Conservation (phyloP, 225 moss, liverwort and hornwort species). For the Polytrichum formosum region DNA sequence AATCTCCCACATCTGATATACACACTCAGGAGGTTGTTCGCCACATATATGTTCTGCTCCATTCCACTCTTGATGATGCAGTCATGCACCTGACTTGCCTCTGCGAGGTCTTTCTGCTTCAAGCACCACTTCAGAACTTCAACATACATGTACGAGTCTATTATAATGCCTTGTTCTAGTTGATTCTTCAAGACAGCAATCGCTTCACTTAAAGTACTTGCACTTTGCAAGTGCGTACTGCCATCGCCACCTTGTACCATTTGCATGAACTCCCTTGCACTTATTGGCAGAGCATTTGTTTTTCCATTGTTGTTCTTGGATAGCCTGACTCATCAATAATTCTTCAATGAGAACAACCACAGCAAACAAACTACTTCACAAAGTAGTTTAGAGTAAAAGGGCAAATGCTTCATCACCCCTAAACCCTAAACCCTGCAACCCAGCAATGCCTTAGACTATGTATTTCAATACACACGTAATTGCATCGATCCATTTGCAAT, state of each 20-base stretch:
- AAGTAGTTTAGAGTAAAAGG: no score
- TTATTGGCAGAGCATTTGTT: neutral
- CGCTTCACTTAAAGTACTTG: slow-evolving; percentile 12
- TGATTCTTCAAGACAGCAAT: slow-evolving; percentile 11
- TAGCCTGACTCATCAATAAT: slow-evolving; percentile 6
- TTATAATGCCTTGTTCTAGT: slow-evolving; percentile 4
- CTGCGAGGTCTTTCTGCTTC: slow-evolving; percentile 13
- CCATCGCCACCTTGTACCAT: slow-evolving; percentile 3
- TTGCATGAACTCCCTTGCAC: slow-evolving; percentile 10
- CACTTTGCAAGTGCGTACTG: neutral
- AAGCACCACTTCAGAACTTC: slow-evolving; percentile 2
- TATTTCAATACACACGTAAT: slow-evolving; percentile 3
- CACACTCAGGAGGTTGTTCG: no score
- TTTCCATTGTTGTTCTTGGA: slow-evolving; percentile 3
- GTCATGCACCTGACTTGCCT: slow-evolving; percentile 9
- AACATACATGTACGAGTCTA: slow-evolving; percentile 4
- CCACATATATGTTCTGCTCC: no score
- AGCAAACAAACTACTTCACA: neutral
- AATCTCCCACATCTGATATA: no score
- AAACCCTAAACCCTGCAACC: neutral
- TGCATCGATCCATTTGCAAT: slow-evolving; percentile 1
- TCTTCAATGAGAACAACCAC: slow-evolving; percentile 11
- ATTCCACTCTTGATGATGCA: no score
- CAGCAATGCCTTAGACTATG: neutral
- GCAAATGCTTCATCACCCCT: neutral